Conservation (phyloP, 257 asterid genomes). For the Pogostemon cablin region DNA sequence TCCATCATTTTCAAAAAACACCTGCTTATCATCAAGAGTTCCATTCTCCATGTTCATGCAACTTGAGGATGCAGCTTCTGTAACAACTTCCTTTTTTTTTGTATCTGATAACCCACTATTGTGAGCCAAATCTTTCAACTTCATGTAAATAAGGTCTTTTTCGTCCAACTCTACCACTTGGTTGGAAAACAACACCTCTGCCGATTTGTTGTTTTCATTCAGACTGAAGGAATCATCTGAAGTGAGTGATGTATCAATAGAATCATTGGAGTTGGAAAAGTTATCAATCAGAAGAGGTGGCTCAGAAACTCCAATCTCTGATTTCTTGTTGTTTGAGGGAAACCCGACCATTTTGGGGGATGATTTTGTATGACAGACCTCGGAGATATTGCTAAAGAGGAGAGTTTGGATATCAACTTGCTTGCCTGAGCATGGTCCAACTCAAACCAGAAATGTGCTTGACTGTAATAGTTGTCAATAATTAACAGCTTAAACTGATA, state of each 20-base stretch:
- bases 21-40: constrained; percentile 38
- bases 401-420: constrained; percentile 60
- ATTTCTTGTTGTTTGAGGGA: constrained; percentile 39
- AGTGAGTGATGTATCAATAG: constrained; percentile 39
- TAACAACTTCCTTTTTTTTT: constrained; percentile 29
- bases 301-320: constrained; percentile 40
- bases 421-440: constrained; percentile 79
- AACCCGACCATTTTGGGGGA: constrained; percentile 35
- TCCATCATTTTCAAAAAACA: constrained; percentile 36
- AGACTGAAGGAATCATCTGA: constrained; percentile 36
- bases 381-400: constrained; percentile 50
- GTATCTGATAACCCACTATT: constrained; percentile 32
- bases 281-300: constrained; percentile 35
- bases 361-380: constrained; percentile 38
- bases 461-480: constrained; percentile 65
- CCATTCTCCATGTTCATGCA: constrained; percentile 40
- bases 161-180: constrained; percentile 41
- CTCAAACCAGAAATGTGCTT: constrained; percentile 74
- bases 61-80: constrained; percentile 40
- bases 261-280: constrained; percentile 37
- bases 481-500: constrained; percentile 68
- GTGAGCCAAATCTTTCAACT: constrained; percentile 58
- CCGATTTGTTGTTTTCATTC: constrained; percentile 38
- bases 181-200: constrained; percentile 34
- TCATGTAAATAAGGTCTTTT: constrained; percentile 49